Evolutionary conservation across 2,329 filamentous ascomycete species (phyloP).

Genomic region (Penicillium sp.): DNA sequence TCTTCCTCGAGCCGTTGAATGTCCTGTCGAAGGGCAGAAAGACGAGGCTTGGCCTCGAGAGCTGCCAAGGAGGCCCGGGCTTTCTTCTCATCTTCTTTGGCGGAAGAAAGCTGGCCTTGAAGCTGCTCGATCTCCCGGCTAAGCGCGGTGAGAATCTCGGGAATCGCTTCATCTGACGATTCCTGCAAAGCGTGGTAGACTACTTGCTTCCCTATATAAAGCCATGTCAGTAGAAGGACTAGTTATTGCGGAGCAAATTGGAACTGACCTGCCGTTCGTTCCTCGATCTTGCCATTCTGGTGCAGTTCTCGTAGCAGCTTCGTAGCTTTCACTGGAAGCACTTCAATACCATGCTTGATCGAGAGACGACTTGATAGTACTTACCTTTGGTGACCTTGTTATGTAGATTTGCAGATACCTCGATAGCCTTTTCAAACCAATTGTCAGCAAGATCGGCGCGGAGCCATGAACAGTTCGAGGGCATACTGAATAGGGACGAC

Average conservation of each 20-base stretch:
- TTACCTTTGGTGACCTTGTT: constrained; percentile 55
- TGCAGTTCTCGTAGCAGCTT: constrained; percentile 61
- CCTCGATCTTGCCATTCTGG: constrained; percentile 56
- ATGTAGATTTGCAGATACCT: constrained; percentile 58
- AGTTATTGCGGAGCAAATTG: not conserved
- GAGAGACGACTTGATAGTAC: not conserved
- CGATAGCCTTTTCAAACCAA: constrained; percentile 42
- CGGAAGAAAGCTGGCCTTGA: constrained; percentile 40
- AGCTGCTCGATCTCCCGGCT: constrained; percentile 47
- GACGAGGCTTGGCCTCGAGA: constrained; percentile 48
- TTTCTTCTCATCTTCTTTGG: constrained; percentile 47
- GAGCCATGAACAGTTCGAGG: not conserved
- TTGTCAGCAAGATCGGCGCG: not conserved
- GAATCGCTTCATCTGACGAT: constrained; percentile 44
- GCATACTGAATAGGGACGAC: constrained; percentile 52
- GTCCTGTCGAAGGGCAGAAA: constrained; percentile 45
- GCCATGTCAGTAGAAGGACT: not conserved
- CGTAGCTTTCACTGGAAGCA: constrained; percentile 46
- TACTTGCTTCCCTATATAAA: constrained; percentile 52
- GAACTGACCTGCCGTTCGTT: constrained; percentile 49
- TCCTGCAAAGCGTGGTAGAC: constrained; percentile 57
- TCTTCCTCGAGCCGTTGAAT: constrained; percentile 45
- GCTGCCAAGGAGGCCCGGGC: constrained; percentile 46
- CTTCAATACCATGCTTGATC: not conserved
- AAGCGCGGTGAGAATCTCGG: constrained; percentile 48